phyloP scores from a whole-genome alignment of 306 rosid genomes.

The Delonix regia region DNA sequence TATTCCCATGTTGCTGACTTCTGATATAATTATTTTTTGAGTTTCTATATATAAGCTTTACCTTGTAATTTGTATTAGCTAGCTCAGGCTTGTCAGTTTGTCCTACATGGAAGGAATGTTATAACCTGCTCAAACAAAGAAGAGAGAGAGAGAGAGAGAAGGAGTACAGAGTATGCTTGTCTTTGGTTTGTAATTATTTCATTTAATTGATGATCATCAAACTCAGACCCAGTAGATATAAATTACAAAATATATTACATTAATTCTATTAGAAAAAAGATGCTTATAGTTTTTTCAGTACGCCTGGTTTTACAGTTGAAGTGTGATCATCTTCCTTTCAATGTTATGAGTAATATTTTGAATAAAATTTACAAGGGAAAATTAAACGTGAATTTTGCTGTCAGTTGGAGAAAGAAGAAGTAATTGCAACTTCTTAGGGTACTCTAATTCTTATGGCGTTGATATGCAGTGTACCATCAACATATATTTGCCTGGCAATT shows the following conservation, averaged over 20 bases:
- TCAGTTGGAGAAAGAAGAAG: constrained; percentile 2
- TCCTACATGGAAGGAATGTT: not conserved
- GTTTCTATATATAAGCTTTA: not conserved
- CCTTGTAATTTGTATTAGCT: not conserved
- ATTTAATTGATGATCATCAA: not conserved
- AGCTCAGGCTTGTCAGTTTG: not conserved
- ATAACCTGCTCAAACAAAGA: constrained; percentile 20
- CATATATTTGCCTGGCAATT: constrained; percentile 10
- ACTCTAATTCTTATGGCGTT: not conserved
- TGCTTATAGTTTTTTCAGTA: not conserved
- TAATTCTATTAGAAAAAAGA: not conserved
- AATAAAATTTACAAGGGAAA: not conserved
- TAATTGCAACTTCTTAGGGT: not conserved
- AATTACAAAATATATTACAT: constrained; percentile 13
- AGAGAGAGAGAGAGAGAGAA: not conserved
- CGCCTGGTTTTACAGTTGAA: constrained; percentile 10
- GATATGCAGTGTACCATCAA: constrained; percentile 8
- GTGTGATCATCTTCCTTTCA: not conserved
- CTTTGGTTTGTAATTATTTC: constrained; percentile 3
- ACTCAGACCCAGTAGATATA: not conserved
- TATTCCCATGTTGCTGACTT: constrained; percentile 8
- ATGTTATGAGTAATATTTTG: not conserved
- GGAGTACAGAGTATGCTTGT: not conserved
- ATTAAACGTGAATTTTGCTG: not conserved
- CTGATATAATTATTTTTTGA: not conserved